phyloP scores from a whole-genome alignment of 1,284 basidiomycete species.

The Golubevia sp. region DNA sequence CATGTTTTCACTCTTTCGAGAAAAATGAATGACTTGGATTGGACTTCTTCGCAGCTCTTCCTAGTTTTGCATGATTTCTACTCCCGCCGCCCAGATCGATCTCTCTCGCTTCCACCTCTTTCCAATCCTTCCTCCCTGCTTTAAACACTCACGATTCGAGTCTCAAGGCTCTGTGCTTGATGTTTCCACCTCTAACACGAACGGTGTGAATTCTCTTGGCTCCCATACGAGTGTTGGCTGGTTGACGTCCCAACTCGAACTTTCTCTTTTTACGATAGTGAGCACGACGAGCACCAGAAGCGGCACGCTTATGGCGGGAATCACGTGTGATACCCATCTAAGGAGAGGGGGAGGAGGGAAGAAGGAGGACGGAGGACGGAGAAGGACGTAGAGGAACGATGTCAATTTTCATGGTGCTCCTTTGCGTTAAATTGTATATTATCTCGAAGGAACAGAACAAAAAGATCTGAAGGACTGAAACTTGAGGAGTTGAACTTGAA shows the following conservation, averaged over 20 bases:
- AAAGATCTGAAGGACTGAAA: no score
- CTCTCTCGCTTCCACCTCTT: neutral
- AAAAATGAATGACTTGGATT: no score
- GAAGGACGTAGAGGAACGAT: neutral
- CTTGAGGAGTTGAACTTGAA: no score
- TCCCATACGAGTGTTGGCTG: constrained; percentile 60
- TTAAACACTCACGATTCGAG: constrained; percentile 37
- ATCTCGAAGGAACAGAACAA: no score
- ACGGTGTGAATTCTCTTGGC: constrained; percentile 60
- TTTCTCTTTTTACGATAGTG: constrained; percentile 61
- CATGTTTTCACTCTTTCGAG: no score
- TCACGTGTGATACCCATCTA: constrained; percentile 62
- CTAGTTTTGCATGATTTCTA: neutral
- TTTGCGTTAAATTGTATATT: no score
- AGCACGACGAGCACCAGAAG: constrained; percentile 56
- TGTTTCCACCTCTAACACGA: constrained; percentile 59
- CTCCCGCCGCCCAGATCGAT: neutral
- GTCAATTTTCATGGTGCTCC: no score
- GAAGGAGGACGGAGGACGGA: neutral
- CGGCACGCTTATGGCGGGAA: constrained; percentile 60
- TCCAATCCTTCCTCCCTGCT: neutral
- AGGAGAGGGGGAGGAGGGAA: neutral
- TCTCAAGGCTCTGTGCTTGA: constrained; percentile 60
- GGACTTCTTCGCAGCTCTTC: neutral
- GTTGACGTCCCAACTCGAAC: constrained; percentile 60